Evolutionary conservation across 768 basidiomycete species (phyloP).

Genomic region (Auricularia sp.): DNA sequence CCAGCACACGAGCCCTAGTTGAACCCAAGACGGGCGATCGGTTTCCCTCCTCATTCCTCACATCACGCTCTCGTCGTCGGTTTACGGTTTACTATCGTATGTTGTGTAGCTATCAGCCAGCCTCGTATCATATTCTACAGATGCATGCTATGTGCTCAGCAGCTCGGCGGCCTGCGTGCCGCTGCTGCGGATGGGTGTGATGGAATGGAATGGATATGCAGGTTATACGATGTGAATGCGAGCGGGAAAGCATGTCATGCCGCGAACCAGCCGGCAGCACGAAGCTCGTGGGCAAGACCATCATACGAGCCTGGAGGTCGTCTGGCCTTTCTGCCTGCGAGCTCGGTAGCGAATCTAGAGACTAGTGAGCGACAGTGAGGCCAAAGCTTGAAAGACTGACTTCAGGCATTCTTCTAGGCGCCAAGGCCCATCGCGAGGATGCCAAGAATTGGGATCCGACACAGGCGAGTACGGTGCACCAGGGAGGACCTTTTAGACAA

Average conservation of each 20-base stretch:
- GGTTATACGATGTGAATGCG: too few relatives aligned
- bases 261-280: constrained; percentile 62
- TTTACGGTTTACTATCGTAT: too few relatives aligned
- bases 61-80: too few relatives aligned
- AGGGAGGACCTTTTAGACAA: constrained; percentile 31
- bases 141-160: too few relatives aligned
- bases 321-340: constrained; percentile 66
- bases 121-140: too few relatives aligned
- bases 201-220: too few relatives aligned
- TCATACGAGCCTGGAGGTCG: constrained; percentile 40
- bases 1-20: too few relatives aligned
- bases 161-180: too few relatives aligned
- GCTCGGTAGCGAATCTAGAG: constrained; percentile 69
- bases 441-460: constrained; percentile 11
- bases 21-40: too few relatives aligned
- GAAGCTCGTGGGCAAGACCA: constrained; percentile 66
- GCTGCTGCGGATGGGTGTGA: too few relatives aligned
- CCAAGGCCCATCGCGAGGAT: constrained; percentile 41
- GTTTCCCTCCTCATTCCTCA: too few relatives aligned
- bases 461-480: constrained; percentile 68
- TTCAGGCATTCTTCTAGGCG: constrained; percentile 72
- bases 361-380: background rate
- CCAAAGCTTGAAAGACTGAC: constrained; percentile 25
- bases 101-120: too few relatives aligned
- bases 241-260: background rate